Base-by-base conservation (phyloP, 2,329 filamentous ascomycete species). In the Xylariaceae sp. region DNA sequence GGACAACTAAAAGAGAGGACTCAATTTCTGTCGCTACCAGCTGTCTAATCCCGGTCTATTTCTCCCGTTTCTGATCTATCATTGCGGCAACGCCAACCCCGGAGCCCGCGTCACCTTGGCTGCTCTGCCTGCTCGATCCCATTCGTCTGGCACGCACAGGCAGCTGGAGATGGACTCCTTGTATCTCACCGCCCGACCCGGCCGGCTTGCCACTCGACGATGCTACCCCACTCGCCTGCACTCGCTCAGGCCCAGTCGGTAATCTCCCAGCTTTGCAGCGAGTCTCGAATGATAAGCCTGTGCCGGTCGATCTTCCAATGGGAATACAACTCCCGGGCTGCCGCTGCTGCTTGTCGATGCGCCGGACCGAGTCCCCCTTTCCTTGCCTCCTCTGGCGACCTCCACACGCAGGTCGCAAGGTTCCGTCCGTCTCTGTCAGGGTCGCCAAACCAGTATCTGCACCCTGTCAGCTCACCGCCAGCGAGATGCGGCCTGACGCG, bases 391-490 rank as follows among this genome's bases (percentile, higher is more conserved):
- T 72, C 64, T 27, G 67, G 64, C 19, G 69, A 71, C 43, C 75
- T 65, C 77, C 78, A 83, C 39, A 83, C 55, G 56, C 77, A 88
- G 31, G 88, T 94, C 27, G 89, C 89, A 49, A 95, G 59, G 61
- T 94, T 94, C 51, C 76, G 68, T 41, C 81, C 70, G 32, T 82
- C 67, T 27, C 57, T 63, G 60, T 93, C 77, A 14, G 82, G 80
- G 21, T 64, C 68, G 2, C 87, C 86, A 57, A 93, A 94, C 87
- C 89, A 94, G 60, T 95, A 94, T 58, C 76, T 80, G 43, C 29
- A 28, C 13, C 19, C 25, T 38, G 45, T 52, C 29, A 52, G 44
- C 47, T 31, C 35, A 33, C 42, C 36, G 23, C 37, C 34, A 19
- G n/a, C 33, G n/a, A n/a, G n/a, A n/a, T n/a, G n/a, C n/a, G 32